Percentiles rank a stretch among this genome's conserved stretches.
phyloP scores from a whole-genome alignment of 192 early-diverging fungal genomes.

The Umbelopsis ramanniana region DNA sequence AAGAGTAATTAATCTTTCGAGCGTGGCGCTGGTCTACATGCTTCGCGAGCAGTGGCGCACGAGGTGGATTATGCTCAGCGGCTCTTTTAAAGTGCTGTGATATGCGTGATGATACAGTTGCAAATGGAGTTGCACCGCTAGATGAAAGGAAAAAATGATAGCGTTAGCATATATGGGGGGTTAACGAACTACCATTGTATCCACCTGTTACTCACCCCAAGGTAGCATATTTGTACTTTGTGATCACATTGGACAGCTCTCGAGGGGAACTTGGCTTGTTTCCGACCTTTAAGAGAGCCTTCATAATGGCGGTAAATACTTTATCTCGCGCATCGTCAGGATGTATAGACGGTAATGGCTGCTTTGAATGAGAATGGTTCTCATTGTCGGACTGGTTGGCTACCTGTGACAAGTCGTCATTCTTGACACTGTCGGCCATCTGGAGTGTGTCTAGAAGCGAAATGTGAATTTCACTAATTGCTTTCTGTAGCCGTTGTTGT shows the following conservation, averaged over 20 bases:
- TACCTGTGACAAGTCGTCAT: slow-evolving; percentile 20
- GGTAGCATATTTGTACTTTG: slow-evolving; percentile 77
- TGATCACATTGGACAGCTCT: slow-evolving; percentile 78
- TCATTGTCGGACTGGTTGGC: slow-evolving; percentile 22
- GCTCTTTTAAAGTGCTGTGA: slow-evolving; percentile 89
- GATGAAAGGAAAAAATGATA: slow-evolving; percentile 6
- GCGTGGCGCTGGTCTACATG: slow-evolving; percentile 70
- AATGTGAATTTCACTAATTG: neutral
- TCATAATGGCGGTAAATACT: slow-evolving; percentile 86
- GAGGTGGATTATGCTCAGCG: slow-evolving; percentile 74
- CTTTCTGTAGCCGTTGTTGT: neutral
- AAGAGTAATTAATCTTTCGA: slow-evolving; percentile 76
- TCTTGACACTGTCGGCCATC: slow-evolving; percentile 25
- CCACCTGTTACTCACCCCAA: slow-evolving; percentile 61
- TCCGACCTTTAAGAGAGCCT: slow-evolving; percentile 73
- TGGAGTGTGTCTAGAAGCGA: slow-evolving; percentile 5
- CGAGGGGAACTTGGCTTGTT: slow-evolving; percentile 85
- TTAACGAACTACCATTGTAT: neutral
- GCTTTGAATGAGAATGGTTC: slow-evolving; percentile 20
- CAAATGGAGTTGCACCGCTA: slow-evolving; percentile 84
- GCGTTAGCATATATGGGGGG: neutral
- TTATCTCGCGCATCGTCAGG: slow-evolving; percentile 83
- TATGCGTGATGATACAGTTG: slow-evolving; percentile 88
- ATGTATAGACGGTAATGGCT: slow-evolving; percentile 52
- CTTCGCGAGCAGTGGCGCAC: slow-evolving; percentile 72